These are phyloP conservation scores for Hapsidospora chrysogenum DNA, from an alignment of 495 filamentous ascomycete species.

Conservation along the genomic window DNA sequence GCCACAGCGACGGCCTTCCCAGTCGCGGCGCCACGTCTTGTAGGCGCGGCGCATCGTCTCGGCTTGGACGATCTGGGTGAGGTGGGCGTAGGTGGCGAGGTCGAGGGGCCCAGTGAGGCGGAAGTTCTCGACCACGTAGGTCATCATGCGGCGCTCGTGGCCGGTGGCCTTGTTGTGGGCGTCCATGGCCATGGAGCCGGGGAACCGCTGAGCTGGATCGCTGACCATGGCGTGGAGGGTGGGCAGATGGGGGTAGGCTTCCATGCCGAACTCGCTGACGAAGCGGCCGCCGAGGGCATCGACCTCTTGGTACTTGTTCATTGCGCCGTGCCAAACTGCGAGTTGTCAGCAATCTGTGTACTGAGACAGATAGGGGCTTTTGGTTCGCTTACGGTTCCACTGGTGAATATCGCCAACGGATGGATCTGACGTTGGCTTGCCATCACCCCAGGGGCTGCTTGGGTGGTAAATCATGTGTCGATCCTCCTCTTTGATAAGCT, in stretches of 20 bases:
- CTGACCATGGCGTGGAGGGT: constrained; percentile 58
- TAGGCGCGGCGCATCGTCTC: constrained; percentile 66
- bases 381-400: constrained; percentile 38
- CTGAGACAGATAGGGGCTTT: constrained; percentile 9
- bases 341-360: constrained; percentile 4
- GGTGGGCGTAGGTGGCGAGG: constrained; percentile 47
- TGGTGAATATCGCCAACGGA: constrained; percentile 75
- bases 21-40: constrained; percentile 59
- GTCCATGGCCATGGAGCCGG: constrained; percentile 59
- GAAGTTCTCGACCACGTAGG: constrained; percentile 64
- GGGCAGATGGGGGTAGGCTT: constrained; percentile 64
- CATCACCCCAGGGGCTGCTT: constrained; percentile 71
- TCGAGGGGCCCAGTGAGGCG: constrained; percentile 25
- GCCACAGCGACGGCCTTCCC: constrained; percentile 54
- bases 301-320: constrained; percentile 63
- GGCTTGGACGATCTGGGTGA: constrained; percentile 66
- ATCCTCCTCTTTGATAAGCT: constrained; percentile 35
- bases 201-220: constrained; percentile 42
- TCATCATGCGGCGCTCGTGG: constrained; percentile 55
- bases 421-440: constrained; percentile 48
- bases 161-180: constrained; percentile 80
- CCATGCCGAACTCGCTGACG: constrained; percentile 79
- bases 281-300: constrained; percentile 55
- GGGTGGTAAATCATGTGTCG: constrained; percentile 60
- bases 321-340: constrained; percentile 60